Base-by-base conservation (phyloP, 1,284 basidiomycete species). In the Rugosomyces carneus region DNA sequence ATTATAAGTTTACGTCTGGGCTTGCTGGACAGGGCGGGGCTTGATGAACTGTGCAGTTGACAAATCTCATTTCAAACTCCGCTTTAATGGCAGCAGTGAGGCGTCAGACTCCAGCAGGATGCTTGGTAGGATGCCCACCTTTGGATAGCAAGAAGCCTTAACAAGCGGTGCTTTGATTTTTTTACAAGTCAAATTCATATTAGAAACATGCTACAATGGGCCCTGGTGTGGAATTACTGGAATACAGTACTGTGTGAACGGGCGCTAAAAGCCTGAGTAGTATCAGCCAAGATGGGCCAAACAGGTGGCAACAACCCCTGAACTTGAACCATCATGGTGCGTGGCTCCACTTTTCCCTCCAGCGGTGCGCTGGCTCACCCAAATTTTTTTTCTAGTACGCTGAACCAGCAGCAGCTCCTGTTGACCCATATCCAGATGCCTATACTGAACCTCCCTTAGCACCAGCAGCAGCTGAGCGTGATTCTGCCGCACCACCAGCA, bases 371-470 rank as follows among this genome's bases (percentile, higher is more conserved):
- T 29, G 27, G 8, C 24, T 23, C 26, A 23, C 20, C 6, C 44
- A 34, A 15, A 42, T 13, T 51, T 42, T 54, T 49, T 53, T 24
- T 23, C 15, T 61, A 84, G 79, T 84, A 85, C 75, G 75, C 72
- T 54, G 81, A 84, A 63, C 57, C 75, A 49, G 68, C 66, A 32
- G 66, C 70, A 48, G 61, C 78, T 42, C 68, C 80, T 29, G 77
- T 83, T 23, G 87, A 90, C 66, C 87, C 88, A 11, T 90, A 90
- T 64, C 79, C 84, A 35, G 88, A 90, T 61, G 80, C 83, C 35
- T 88, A 87, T 66, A 85, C 75, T 55, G 82, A 80, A 37, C 77
- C 80, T 18, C 73, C 78, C 2, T 69, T 75, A 38, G 66, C 73
- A 20, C 60, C 70, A 2, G 54, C 68, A 1, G 64, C 73, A 15